Percentiles rank a stretch among this genome's conserved stretches.
phyloP scores from a whole-genome alignment of 345 rosid genomes.

The Brassica napus region DNA sequence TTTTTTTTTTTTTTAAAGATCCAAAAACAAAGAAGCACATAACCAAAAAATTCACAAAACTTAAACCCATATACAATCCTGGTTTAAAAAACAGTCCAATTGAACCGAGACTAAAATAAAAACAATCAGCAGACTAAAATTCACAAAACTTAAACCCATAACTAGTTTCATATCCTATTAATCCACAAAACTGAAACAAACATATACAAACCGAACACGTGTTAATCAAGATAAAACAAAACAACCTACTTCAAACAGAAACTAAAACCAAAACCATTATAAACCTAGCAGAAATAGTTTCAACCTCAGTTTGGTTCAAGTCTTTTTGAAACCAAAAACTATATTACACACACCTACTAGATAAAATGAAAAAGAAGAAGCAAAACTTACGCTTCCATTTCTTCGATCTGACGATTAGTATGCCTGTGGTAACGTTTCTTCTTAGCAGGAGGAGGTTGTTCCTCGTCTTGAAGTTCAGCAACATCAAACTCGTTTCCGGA shows the following conservation, averaged over 20 bases:
- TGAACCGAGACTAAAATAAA: background rate
- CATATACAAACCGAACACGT: background rate
- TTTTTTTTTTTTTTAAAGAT: background rate
- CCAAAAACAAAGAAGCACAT: background rate
- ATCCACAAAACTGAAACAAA: background rate
- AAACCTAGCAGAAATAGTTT: background rate
- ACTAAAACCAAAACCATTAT: background rate
- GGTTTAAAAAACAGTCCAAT: background rate
- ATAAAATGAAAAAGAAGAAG: background rate
- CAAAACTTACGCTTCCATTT: constrained; percentile 85
- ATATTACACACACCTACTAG: background rate
- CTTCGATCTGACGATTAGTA: constrained; percentile 91
- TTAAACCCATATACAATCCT: background rate
- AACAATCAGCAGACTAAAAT: background rate
- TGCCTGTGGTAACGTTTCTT: constrained; percentile 96
- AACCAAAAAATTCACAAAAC: background rate
- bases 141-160: background rate
- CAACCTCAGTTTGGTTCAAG: background rate
- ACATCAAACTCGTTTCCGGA: constrained; percentile 60
- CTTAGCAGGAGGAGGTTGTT: constrained; percentile 52
- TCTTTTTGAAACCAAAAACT: background rate
- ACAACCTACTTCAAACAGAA: background rate
- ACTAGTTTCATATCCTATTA: background rate
- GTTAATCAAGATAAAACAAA: background rate
- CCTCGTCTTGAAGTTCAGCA: constrained; percentile 41